Conservation (phyloP, 192 early-diverging fungal species). For the Pecoramyces ruminantium region DNA sequence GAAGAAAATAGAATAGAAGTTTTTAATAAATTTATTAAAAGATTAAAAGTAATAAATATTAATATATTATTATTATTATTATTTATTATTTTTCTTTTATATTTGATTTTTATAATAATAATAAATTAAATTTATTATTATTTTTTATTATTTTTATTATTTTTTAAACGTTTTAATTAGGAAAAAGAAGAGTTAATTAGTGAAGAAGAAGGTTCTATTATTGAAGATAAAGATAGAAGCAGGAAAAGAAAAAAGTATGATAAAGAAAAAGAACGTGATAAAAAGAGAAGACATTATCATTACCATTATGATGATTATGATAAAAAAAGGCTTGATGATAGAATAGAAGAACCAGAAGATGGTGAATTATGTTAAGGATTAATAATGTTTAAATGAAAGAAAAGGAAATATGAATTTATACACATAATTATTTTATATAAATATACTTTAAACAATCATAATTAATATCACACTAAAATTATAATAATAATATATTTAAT, state of each 20-base stretch:
- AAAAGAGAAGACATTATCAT: background rate
- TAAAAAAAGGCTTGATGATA: background rate
- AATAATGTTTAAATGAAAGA: too few relatives aligned
- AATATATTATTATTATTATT: too few relatives aligned
- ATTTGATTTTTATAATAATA: too few relatives aligned
- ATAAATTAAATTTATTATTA: too few relatives aligned
- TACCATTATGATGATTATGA: background rate
- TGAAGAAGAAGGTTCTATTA: background rate
- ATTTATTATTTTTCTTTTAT: background rate
- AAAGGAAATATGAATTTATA: too few relatives aligned
- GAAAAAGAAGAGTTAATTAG: background rate
- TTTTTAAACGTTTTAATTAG: background rate
- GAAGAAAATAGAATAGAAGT: conserved; percentile 46
- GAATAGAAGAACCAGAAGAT: background rate
- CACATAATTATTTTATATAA: too few relatives aligned
- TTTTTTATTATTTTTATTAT: too few relatives aligned
- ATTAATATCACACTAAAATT: too few relatives aligned
- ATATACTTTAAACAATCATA: too few relatives aligned
- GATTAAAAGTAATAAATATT: background rate
- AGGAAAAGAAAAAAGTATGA: background rate
- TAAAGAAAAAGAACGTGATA: background rate
- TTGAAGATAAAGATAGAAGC: background rate
- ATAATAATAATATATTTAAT: too few relatives aligned
- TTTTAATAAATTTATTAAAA: conserved; percentile 42
- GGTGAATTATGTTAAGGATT: background rate